phyloP scores from a whole-genome alignment of 495 filamentous ascomycete species.

The Talaromyces wortmannii region DNA sequence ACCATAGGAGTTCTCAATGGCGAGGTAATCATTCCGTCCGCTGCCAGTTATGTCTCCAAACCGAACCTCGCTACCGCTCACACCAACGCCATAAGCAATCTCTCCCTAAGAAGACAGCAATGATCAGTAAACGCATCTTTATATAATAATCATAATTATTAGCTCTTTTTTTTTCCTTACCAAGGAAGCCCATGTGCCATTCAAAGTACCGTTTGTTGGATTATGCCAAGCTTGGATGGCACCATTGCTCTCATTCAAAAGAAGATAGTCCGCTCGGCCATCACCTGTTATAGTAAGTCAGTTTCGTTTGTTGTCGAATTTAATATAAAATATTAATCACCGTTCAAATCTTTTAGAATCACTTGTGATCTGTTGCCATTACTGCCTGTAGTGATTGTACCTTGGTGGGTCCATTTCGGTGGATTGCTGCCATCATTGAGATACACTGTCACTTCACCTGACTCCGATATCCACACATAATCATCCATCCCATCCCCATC shows the following conservation, averaged over 20 bases:
- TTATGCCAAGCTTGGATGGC: background rate
- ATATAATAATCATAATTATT: background rate
- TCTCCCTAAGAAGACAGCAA: background rate
- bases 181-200: background rate
- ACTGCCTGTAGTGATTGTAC: background rate
- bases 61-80: background rate
- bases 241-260: conserved; percentile 6
- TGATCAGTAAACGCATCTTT: background rate
- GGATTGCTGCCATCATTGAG: conserved; percentile 4
- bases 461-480: conserved; percentile 11
- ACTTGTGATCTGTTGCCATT: background rate
- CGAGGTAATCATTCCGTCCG: background rate
- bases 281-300: conserved; percentile 8
- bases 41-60: background rate
- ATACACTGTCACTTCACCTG: conserved; percentile 6
- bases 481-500: conserved; percentile 17
- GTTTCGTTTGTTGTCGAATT: conserved; percentile 8
- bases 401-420: background rate
- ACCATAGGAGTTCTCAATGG: background rate
- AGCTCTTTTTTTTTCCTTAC: background rate
- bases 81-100: background rate
- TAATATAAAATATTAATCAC: background rate
- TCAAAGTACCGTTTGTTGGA: background rate
- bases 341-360: conserved; percentile 5
- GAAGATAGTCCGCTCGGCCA: conserved; percentile 12